Percentiles rank a stretch among this genome's conserved stretches.
phyloP scores from a whole-genome alignment of 225 moss, liverwort and hornwort genomes.

The Straminergon stramineum region DNA sequence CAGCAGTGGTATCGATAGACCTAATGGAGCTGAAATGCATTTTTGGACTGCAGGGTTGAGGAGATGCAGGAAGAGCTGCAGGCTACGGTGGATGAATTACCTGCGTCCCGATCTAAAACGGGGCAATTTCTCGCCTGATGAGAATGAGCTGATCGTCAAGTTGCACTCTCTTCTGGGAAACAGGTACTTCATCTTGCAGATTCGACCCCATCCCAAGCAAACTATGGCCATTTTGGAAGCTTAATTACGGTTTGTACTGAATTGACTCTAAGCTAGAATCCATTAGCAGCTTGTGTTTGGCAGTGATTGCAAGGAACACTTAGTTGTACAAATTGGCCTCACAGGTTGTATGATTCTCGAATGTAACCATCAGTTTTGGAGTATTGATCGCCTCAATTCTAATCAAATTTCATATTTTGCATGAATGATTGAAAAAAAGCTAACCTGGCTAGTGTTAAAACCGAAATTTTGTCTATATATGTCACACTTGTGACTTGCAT shows the following conservation, averaged over 20 bases:
- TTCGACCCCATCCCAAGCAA: neutral
- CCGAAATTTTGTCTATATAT: too few relatives aligned
- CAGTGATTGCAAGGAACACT: neutral
- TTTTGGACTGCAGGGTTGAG: constrained; percentile 28
- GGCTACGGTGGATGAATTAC: constrained; percentile 68
- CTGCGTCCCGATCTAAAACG: constrained; percentile 54
- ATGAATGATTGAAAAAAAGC: neutral
- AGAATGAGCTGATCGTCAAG: constrained; percentile 44
- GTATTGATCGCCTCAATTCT: too few relatives aligned
- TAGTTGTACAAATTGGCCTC: too few relatives aligned
- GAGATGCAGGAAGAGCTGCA: constrained; percentile 65
- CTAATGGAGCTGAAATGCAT: neutral
- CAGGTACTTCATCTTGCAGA: constrained; percentile 23
- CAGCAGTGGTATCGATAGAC: neutral
- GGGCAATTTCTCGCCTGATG: constrained; percentile 51
- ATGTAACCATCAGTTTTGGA: neutral
- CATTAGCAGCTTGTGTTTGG: neutral
- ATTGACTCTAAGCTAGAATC: neutral
- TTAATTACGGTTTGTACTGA: neutral
- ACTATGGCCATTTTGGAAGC: neutral
- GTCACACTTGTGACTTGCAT: neutral
- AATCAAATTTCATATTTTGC: neutral
- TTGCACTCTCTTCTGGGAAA: constrained; percentile 53
- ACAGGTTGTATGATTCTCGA: neutral
- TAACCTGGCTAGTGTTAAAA: neutral